Percentiles rank a stretch among this genome's conserved stretches.
Conservation (phyloP, 2,329 filamentous ascomycete species). For the Phaeosphaeria sp. region DNA sequence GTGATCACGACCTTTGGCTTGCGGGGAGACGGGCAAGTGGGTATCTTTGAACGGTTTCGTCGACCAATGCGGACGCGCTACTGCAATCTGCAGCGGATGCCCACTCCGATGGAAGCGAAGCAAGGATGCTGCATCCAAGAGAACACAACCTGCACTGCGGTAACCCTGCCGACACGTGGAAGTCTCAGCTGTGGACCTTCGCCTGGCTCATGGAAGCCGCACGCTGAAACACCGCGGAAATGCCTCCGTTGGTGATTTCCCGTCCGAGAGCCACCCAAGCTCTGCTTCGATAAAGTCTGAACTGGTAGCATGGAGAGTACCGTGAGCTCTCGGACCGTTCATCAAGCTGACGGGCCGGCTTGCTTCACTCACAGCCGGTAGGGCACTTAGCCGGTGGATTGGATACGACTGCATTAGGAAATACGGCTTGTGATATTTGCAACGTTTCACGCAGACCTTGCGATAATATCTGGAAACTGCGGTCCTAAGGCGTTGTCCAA, state of each 20-base stretch:
- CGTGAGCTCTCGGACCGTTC: slow-evolving; percentile 21
- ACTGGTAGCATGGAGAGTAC: not conserved
- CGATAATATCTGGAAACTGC: slow-evolving; percentile 15
- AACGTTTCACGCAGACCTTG: slow-evolving; percentile 34
- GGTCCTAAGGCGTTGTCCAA: slow-evolving; percentile 21
- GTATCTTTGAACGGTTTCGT: slow-evolving; percentile 35
- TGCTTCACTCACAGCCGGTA: slow-evolving; percentile 25
- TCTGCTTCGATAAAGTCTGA: slow-evolving; percentile 9
- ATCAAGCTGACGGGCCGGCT: slow-evolving; percentile 18
- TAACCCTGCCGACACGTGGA: slow-evolving; percentile 49
- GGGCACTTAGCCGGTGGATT: slow-evolving; percentile 37
- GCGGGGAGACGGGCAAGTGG: slow-evolving; percentile 49
- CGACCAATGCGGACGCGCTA: slow-evolving; percentile 37
- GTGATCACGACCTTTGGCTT: slow-evolving; percentile 38
- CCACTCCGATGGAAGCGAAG: slow-evolving; percentile 47
- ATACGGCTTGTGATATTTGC: slow-evolving; percentile 34
- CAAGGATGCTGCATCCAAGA: slow-evolving; percentile 34
- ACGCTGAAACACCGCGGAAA: slow-evolving; percentile 19
- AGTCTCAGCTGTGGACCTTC: slow-evolving; percentile 26
- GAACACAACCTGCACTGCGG: slow-evolving; percentile 34
- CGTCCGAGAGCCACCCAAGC: slow-evolving; percentile 10
- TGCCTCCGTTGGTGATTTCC: slow-evolving; percentile 15
- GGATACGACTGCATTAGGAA: slow-evolving; percentile 18
- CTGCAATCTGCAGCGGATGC: slow-evolving; percentile 44
- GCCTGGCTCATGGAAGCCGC: slow-evolving; percentile 32